Conservation (phyloP, 2,329 filamentous ascomycete genomes). For the Verticillium nonalfalfae region DNA sequence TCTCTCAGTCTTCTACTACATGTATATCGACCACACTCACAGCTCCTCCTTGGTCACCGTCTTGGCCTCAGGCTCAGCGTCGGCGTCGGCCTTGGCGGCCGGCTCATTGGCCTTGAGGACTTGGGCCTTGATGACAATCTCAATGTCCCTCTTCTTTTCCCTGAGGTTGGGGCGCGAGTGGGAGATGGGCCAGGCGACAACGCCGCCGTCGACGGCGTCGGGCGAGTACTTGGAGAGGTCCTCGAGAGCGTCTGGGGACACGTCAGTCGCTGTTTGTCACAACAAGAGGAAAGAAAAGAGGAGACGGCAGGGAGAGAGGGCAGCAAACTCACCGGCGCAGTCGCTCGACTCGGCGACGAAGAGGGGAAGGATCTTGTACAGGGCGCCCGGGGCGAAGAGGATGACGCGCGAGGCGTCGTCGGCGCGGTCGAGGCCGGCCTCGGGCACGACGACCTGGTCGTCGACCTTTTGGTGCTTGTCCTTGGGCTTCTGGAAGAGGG, state of each 20-base stretch:
- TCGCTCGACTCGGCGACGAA: constrained; percentile 30
- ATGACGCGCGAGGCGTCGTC: constrained; percentile 21
- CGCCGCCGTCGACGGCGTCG: constrained; percentile 16
- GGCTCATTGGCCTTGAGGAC: constrained; percentile 13
- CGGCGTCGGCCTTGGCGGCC: background rate
- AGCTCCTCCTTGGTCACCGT: constrained; percentile 2
- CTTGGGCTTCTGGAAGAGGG: constrained; percentile 30
- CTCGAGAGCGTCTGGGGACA: constrained; percentile 6
- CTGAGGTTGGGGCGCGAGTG: constrained; percentile 19
- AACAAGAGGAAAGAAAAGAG: background rate
- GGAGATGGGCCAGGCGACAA: constrained; percentile 22
- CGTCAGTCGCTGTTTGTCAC: background rate
- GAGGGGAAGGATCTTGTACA: constrained; percentile 34
- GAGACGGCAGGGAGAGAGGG: background rate
- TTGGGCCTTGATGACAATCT: constrained; percentile 23
- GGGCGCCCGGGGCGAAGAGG: constrained; percentile 35
- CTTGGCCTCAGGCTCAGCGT: background rate
- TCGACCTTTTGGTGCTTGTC: constrained; percentile 30
- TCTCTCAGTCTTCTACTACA: too few species aligned
- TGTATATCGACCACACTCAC: background rate
- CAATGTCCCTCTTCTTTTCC: constrained; percentile 17
- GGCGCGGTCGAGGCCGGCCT: constrained; percentile 17
- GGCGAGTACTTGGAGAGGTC: constrained; percentile 21
- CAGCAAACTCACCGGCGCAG: constrained; percentile 25
- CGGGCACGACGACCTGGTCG: constrained; percentile 20